Evolutionary conservation across 805 yeast species (phyloP), one percentile per base, ranked within the genome.

Genomic region (Candida endomychidarum): DNA sequence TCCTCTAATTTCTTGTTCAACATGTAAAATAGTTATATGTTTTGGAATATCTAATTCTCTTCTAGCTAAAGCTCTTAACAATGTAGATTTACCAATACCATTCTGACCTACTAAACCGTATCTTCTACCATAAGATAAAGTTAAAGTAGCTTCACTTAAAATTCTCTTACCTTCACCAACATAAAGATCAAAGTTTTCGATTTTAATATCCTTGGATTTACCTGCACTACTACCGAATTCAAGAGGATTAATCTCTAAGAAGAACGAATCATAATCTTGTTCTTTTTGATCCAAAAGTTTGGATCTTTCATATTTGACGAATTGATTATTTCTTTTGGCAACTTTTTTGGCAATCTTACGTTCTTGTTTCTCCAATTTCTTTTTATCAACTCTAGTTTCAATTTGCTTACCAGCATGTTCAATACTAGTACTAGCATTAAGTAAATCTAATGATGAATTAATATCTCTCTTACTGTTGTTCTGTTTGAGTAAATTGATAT

Each of bases 61-160:
- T 61, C 95, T 79, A 1, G 97, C 83, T 39, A 93, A 70, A 0
- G 99, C 99, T 51, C 87, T 77, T 58, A 93, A 71, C 39, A 93
- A 68, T 0, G 99, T 93, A 31, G 98, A 90, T 63, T 93, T 93
- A 82, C 99, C 99, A 52, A 93, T 90, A 91, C 99, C 99, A 70
- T 93, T 93, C 60, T 90, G 95, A 64, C 99, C 99, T 31, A 93
- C 96, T 38, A 93, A 69, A 79, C 99, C 99, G 54, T 93, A 93
- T 60, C 98, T 80, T 62, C 86, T 88, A 40, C 99, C 99, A 60
- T 83, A 83, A 20, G 96, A 82, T 48, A 93, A 75, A 1, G 96
- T 81, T 49, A 93, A 77, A 17, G 89, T 76, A 19, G 98, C 83
- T 60, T 90, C 95, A 31, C 91, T 80, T 48, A 93, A 74, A 40